A percentile compares a stretch with the other conserved stretches of the same genome.
Conservation (phyloP, 306 rosid genomes). For the Cyamopsis tetragonoloba region DNA sequence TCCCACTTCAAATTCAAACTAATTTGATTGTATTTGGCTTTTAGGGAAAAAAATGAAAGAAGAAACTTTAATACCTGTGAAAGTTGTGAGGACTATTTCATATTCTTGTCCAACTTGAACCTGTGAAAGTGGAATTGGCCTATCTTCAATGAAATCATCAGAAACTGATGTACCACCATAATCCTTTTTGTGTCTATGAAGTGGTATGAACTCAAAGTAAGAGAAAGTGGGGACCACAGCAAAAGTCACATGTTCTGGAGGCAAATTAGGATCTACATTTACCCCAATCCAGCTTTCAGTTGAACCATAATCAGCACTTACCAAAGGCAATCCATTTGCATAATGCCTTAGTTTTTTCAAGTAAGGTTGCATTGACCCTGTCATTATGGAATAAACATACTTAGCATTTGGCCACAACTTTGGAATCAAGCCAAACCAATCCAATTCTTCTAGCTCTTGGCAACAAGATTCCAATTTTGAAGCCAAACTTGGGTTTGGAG, state of each 20-base stretch:
- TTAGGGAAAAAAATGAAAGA: neutral
- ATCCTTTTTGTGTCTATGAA: constrained; percentile 40
- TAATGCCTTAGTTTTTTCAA: constrained; percentile 71
- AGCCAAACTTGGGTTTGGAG: constrained; percentile 55
- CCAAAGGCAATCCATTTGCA: constrained; percentile 67
- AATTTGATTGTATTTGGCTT: too few relatives aligned
- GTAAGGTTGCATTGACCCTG: constrained; percentile 90
- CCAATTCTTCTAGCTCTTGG: constrained; percentile 37
- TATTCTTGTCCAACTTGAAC: constrained; percentile 75
- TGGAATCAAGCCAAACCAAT: constrained; percentile 72
- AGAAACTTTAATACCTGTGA: constrained; percentile 53
- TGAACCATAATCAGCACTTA: constrained; percentile 92
- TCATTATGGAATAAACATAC: constrained; percentile 84
- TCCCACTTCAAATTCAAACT: too few relatives aligned
- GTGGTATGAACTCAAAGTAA: constrained; percentile 91
- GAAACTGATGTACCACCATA: constrained; percentile 6
- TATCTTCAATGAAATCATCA: constrained; percentile 73
- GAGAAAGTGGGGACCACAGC: constrained; percentile 85
- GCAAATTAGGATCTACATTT: constrained; percentile 69
- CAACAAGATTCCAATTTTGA: constrained; percentile 44
- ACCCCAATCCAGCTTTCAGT: constrained; percentile 99
- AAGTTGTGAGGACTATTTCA: constrained; percentile 88
- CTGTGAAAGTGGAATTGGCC: constrained; percentile 70
- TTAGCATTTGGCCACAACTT: constrained; percentile 85
- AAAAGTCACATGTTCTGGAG: constrained; percentile 74